Evolutionary conservation across 495 filamentous ascomycete genomes (phyloP), one percentile per base, ranked within the genome.

Genomic region (Aspergillus cavernicola): DNA sequence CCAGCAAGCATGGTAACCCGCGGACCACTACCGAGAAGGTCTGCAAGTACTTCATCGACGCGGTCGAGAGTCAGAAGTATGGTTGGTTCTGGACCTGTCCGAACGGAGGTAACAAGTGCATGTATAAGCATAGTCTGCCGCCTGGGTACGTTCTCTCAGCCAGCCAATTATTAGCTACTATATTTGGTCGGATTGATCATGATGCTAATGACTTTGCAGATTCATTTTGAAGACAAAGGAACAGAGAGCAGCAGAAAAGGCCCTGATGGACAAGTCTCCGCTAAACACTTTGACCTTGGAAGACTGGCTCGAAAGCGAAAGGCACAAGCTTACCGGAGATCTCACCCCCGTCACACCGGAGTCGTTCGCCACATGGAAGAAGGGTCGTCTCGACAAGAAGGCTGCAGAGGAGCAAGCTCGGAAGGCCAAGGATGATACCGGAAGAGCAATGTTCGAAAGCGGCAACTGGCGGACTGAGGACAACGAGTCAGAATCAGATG

Each of bases 21-120:
- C 81, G 86, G 61, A 96, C 92, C 36, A 90, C 90, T 7, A 99
- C 93, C 53, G 93, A 99, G 62, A 99, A 96, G 70, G 92, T 97
- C 52, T 99, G 93, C 87, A 99, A 97, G 73, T 95, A 76, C 77
- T 99, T 99, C 71, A 93, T 97, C 69, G 90, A 95, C 53, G 93
- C 93, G 3, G 92, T 99, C 47, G 93, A 99, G 73, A 93, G 97
- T 59, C 86, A 87, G 59, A 97, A 97, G 74, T 99, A 99, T 61
- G 93, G 93, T 57, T 99, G 93, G 93, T 96, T 97, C 73, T 99
- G 93, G 93, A 76, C 79, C 31, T 99, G 93, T 83, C 93, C 93
- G 42, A 97, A 97, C 69, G 92, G 89, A 53, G 95, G 89, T 46
- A 85, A 99, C 70, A 88, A 95, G 72, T 99, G 93, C 86, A 97